Evolutionary conservation across 1,284 basidiomycete genomes (phyloP), one percentile per base, ranked within the genome.

Genomic region (Flammula alnicola): DNA sequence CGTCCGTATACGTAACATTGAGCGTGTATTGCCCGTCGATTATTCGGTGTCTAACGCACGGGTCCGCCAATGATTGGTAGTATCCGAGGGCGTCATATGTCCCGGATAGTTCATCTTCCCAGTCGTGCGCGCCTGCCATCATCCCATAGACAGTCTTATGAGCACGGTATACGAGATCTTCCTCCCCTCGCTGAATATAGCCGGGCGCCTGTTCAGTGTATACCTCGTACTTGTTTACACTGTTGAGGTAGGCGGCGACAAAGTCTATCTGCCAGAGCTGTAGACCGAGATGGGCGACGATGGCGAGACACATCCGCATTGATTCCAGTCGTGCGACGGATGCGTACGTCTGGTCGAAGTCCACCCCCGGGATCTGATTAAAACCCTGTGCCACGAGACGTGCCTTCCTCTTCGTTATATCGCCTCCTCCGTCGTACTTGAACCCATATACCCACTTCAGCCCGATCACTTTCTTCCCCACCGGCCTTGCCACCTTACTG

Each of bases 301-400:
- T 49, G 0, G 69, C 64, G 0, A 71, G 45, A 1, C 67, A 46
- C 9, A 64, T 54, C 0, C 62, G 43, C 1, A 76, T 53, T 0
- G 71, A 67, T 9, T 65, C 54, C 4, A 69, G 61, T 1, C 60
- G 46, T 3, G 66, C 63, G 0, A 72, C 69, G 0, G 71, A 67
- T 0, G 70, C 62, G 40, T 63, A 74, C 0, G 67, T 74, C 26
- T 74, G 55, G 8, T 62, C 56, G 43, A 64, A 79, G 52, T 80
- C 70, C 76, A n/a, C n/a, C n/a, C n/a, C n/a, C n/a, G n/a, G n/a
- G n/a, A n/a, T n/a, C n/a, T n/a, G n/a, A n/a, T n/a, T n/a, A n/a
- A n/a, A n/a, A n/a, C n/a, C n/a, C n/a, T n/a, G n/a, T n/a, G n/a
- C n/a, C n/a, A n/a, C n/a, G n/a, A n/a, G n/a, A n/a, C n/a, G n/a